A percentile compares a stretch with the other conserved stretches of the same genome.
These are phyloP conservation scores for Apiotrichum akiyoshidainum DNA, from an alignment of 1,284 basidiomycete genomes.

Conservation along the genomic window DNA sequence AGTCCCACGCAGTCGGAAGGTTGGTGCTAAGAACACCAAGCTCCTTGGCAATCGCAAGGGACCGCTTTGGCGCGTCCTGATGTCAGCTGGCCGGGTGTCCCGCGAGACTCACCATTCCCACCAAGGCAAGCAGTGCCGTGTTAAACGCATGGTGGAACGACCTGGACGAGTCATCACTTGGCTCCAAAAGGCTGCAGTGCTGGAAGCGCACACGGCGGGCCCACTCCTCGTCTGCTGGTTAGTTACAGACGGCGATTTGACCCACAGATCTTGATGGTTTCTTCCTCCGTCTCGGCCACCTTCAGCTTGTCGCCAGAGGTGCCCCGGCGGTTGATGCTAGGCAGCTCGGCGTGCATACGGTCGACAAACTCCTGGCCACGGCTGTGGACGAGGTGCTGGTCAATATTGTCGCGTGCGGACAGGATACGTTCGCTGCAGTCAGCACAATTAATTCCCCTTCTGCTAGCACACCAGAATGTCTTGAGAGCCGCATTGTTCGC, in stretches of 20 bases:
- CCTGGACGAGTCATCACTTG: background rate
- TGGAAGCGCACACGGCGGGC: slow-evolving; percentile 73
- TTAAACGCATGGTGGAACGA: slow-evolving; percentile 29
- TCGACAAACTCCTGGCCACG: slow-evolving; percentile 79
- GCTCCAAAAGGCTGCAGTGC: slow-evolving; percentile 64
- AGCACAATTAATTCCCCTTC: slow-evolving; percentile 44
- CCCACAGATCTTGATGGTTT: slow-evolving; percentile 60
- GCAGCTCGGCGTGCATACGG: slow-evolving; percentile 68
- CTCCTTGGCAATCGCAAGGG: slow-evolving; percentile 86
- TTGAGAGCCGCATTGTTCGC: slow-evolving; percentile 53
- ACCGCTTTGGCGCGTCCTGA: slow-evolving; percentile 75
- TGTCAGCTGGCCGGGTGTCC: slow-evolving; percentile 58
- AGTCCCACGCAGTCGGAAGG: slow-evolving; percentile 82
- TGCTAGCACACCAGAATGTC: slow-evolving; percentile 48
- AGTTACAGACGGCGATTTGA: background rate
- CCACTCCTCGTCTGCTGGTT: slow-evolving; percentile 66
- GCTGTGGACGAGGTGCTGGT: slow-evolving; percentile 74
- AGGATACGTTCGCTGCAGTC: slow-evolving; percentile 73
- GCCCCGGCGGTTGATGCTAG: slow-evolving; percentile 57
- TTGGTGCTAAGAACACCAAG: slow-evolving; percentile 85
- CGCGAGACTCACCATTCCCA: slow-evolving; percentile 27
- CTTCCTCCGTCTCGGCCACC: slow-evolving; percentile 58
- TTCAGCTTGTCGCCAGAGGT: background rate
- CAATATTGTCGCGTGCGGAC: slow-evolving; percentile 71
- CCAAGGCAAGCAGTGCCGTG: slow-evolving; percentile 20